Evolutionary conservation across 768 basidiomycete genomes (phyloP).

Genomic region (Suillus plorans): DNA sequence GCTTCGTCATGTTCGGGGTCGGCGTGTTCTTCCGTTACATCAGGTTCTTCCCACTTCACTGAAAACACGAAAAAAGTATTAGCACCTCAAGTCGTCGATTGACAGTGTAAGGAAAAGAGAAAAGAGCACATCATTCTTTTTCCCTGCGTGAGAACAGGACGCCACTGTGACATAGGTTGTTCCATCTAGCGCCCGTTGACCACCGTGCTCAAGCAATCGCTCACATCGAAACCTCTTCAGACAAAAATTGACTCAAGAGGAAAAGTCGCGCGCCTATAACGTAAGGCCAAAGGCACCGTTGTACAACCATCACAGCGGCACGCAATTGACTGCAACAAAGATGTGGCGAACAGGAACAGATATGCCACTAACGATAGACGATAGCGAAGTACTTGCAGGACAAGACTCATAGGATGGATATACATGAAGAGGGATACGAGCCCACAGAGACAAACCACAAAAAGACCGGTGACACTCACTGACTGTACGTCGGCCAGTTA

Average conservation of each 20-base stretch:
- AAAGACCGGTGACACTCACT: constrained; percentile 64
- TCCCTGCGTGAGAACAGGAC: constrained; percentile 5
- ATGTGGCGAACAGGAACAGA: constrained; percentile 30
- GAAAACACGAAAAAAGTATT: constrained; percentile 27
- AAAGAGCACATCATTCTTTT: constrained; percentile 6
- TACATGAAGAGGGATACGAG: constrained; percentile 29
- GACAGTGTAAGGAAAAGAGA: constrained; percentile 17
- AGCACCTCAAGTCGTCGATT: constrained; percentile 21
- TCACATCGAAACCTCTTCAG: constrained; percentile 28
- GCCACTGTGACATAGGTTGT: constrained; percentile 6
- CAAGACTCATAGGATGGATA: constrained; percentile 37
- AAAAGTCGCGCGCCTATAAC: constrained; percentile 35
- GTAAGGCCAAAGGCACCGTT: constrained; percentile 31
- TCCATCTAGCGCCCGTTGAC: constrained; percentile 12
- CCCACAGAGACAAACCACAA: constrained; percentile 22
- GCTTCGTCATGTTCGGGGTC: constrained; percentile 20
- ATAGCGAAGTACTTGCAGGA: constrained; percentile 36
- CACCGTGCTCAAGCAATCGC: constrained; percentile 30
- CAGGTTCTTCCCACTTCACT: constrained; percentile 77
- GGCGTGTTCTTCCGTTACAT: constrained; percentile 50
- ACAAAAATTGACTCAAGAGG: constrained; percentile 34
- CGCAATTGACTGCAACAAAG: constrained; percentile 33
- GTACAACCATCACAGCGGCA: constrained; percentile 25
- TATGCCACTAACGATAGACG: constrained; percentile 31
- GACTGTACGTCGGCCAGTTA: constrained; percentile 63